Evolutionary conservation across 2,329 filamentous ascomycete genomes (phyloP).

Genomic region (Fusarium fujikuroi): DNA sequence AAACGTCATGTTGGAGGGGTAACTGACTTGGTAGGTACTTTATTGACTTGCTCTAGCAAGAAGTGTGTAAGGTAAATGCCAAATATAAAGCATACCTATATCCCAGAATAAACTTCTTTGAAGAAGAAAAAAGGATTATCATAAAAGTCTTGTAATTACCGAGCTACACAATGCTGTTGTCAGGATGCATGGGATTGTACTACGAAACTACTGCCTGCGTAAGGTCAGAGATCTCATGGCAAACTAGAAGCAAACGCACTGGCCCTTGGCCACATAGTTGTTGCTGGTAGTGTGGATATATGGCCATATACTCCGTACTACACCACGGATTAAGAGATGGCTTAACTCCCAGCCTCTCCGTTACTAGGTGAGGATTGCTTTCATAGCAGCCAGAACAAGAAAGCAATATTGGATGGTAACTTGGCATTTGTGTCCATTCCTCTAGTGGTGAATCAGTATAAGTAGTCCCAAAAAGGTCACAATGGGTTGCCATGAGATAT

Average conservation of each 20-base stretch:
- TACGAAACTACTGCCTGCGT: background rate
- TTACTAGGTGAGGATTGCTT: too few relatives aligned
- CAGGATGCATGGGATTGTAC: background rate
- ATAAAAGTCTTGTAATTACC: background rate
- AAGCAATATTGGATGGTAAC: background rate
- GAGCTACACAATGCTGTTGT: background rate
- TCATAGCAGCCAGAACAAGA: background rate
- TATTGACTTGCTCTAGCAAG: background rate
- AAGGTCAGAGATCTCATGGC: background rate
- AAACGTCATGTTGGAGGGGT: constrained; percentile 44
- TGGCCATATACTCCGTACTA: background rate
- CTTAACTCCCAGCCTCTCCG: background rate
- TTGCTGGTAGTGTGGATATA: too few relatives aligned
- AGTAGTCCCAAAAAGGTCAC: background rate
- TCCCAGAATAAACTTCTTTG: background rate
- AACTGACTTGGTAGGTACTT: constrained; percentile 1
- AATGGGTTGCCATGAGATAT: background rate
- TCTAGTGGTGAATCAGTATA: background rate
- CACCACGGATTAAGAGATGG: background rate
- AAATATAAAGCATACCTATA: background rate
- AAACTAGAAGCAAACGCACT: background rate
- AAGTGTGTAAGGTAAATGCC: too few relatives aligned
- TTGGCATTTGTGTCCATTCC: background rate
- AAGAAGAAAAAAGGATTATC: background rate
- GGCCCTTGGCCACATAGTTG: background rate